Base-by-base conservation (phyloP, 2,329 filamentous ascomycete genomes). In the Corinectria fuckeliana region DNA sequence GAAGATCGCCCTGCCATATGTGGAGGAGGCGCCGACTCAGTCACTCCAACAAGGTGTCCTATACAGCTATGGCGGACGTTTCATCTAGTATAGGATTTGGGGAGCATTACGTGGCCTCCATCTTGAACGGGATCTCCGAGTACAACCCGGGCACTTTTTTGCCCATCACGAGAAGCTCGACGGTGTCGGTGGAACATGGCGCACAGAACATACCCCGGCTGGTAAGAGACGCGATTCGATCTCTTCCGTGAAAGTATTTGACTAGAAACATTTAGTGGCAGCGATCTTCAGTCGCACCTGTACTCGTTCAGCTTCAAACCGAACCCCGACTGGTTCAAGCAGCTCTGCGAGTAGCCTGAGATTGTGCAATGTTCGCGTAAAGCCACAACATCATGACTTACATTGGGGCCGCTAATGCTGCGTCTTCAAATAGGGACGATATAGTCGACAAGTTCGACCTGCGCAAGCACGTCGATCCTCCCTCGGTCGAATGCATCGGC, bases 21-120 rank as follows among this genome's bases (percentile, higher is more conserved):
- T 14, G 69, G 68, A 9, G 69, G 69, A 0, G 77, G 81, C 1
- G 75, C 81, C 42, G 74, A 77, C 54, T 80, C 82, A 50, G 71
- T 78, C 41, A 74, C 83, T 72, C 76, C 5, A 74, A 85, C 7
- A 73, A 78, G 5, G 78, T 84, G 1, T 76, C 77, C 4, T 71
- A 78, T 7, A 82, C 83, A 56, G 58, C 25, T 63, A 61, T 44
- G 61, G 68, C 1, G 79, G 80, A 4, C 73, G 80, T 2, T 81
- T 80, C 61, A 77, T 83, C 61, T 80, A 80, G 60, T 82, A 76
- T 62, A 81, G 81, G 8, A 79, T 83, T 41, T 76, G 81, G n/a
- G 16, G 81, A 83, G 63, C 81, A 83, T 67, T 81, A 79, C 45
- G 84, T 84, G 82, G 75, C 76, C 6, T 63, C 76, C n/a, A 76